These are phyloP conservation scores for Torulaspora gathmanii DNA, from an alignment of 805 yeast species.

Conservation along the genomic window DNA sequence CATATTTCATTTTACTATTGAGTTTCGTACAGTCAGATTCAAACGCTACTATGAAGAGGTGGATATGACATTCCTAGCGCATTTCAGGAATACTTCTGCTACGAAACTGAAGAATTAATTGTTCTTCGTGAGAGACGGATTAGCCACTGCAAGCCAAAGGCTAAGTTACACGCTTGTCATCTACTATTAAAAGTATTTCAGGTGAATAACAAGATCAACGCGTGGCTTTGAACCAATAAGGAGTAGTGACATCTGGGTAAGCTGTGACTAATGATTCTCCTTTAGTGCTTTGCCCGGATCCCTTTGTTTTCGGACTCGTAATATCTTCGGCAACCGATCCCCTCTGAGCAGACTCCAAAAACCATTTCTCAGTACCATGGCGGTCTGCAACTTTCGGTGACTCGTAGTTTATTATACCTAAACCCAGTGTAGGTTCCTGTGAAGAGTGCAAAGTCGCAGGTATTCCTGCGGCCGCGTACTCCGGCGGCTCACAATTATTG, in stretches of 20 bases:
- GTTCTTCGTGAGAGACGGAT: no score
- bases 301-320: background rate
- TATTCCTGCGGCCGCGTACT: background rate
- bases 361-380: background rate
- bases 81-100: no score
- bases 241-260: background rate
- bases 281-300: background rate
- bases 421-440: background rate
- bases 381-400: background rate
- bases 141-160: no score
- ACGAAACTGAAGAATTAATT: no score
- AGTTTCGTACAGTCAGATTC: no score
- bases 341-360: background rate
- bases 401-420: background rate
- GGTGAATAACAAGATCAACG: background rate
- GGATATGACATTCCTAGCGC: no score
- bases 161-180: no score
- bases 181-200: no score
- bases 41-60: no score
- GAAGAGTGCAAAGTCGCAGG: background rate
- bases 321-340: background rate
- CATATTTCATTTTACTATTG: background rate
- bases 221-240: conserved; percentile 5
- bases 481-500: background rate
- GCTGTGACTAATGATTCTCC: background rate